Percentiles rank a stretch among this genome's conserved stretches.
phyloP scores from a whole-genome alignment of 495 filamentous ascomycete species.

The Talaromyces wortmannii region DNA sequence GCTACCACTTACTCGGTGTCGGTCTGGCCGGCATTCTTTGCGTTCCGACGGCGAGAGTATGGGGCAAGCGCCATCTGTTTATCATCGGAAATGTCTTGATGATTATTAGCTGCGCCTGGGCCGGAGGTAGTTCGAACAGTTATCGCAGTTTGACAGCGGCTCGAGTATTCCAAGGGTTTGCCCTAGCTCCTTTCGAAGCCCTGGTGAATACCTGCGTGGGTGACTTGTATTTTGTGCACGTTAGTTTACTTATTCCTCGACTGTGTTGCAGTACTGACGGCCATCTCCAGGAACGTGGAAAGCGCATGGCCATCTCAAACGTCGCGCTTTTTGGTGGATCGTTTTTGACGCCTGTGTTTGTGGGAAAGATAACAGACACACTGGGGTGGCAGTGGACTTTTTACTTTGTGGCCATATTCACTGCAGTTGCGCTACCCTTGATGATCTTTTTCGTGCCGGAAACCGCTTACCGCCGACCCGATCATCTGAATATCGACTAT shows the following conservation, averaged over 20 bases:
- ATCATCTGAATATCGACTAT: slow-evolving; percentile 57
- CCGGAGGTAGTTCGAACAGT: slow-evolving; percentile 57
- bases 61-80: slow-evolving; percentile 87
- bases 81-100: slow-evolving; percentile 71
- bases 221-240: slow-evolving; percentile 73
- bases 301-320: slow-evolving; percentile 85
- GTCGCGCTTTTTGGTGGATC: slow-evolving; percentile 85
- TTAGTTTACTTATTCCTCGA: slow-evolving; percentile 24
- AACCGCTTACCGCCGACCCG: slow-evolving; percentile 66
- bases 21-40: slow-evolving; percentile 75
- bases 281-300: slow-evolving; percentile 60
- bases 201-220: slow-evolving; percentile 72
- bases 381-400: slow-evolving; percentile 77
- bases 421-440: slow-evolving; percentile 54
- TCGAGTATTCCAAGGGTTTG: slow-evolving; percentile 68
- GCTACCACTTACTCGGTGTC: slow-evolving; percentile 80
- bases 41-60: slow-evolving; percentile 82
- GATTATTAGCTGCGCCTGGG: slow-evolving; percentile 69
- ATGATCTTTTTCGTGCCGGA: slow-evolving; percentile 79
- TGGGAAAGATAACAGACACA: slow-evolving; percentile 72
- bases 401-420: slow-evolving; percentile 63
- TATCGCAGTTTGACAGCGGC: slow-evolving; percentile 70
- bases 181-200: slow-evolving; percentile 69
- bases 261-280: background rate
- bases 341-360: slow-evolving; percentile 84